Base-by-base conservation (phyloP, 306 rosid species). In the Coriaria nepalensis region DNA sequence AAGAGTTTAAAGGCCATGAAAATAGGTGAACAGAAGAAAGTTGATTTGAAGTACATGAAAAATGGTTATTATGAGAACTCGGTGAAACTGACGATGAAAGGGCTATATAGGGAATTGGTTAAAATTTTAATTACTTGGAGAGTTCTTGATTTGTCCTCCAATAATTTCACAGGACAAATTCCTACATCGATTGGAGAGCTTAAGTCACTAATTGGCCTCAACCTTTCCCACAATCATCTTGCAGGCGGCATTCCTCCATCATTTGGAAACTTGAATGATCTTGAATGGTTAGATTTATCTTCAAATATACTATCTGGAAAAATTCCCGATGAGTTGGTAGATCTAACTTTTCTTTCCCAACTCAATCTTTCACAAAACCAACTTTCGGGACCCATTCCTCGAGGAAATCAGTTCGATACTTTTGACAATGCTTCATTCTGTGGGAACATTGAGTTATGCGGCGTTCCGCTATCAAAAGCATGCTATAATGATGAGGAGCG, bases 121-220 rank as follows among this genome's bases (percentile, higher is more conserved):
- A 62, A 33, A 38, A 62, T 62, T 42, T 10, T n/a, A 10, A 13
- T 2, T 0, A 4, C 47, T 2, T 53, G 44, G 14, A 62, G 40
- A 1, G 35, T 42, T 37, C 37, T 62, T 5, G 67, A 62, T 39
- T 38, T 52, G 6, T 44, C n/a, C n/a, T 20, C n/a, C n/a, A 54
- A 54, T 13, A 5, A 5, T 8, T 53, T 63, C 29, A n/a, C 6
- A 7, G 11, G 57, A 5, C n/a, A 40, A 42, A 41, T 50, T 6
- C 56, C 50, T 12, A 10, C 4, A 5, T 40, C 5, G 0, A 45
- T 45, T 29, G 53, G 52, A 32, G 6, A 46, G 46, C 52, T 35
- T 7, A 47, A 15, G 11, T 46, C 52, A 13, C n/a, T 57, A 8
- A 46, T 45, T 2, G 15, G 52, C 4, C 36, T 37, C 0, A 57